These are phyloP conservation scores for Mycocentrospora acerina DNA, from an alignment of 2,329 filamentous ascomycete species.

Conservation along the genomic window DNA sequence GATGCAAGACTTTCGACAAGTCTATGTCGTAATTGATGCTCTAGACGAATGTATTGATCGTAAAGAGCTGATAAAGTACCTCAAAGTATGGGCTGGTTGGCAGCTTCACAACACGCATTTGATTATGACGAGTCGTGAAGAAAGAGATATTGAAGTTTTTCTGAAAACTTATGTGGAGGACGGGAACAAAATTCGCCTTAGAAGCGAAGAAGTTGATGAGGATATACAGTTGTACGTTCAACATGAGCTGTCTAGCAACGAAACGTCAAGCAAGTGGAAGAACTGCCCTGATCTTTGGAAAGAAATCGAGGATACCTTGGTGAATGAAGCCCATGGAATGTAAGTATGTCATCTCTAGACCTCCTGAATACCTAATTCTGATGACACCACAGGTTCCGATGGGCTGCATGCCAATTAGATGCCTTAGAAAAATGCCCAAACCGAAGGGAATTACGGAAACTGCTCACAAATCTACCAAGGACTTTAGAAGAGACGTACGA, in stretches of 20 bases:
- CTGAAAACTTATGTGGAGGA: constrained; percentile 14
- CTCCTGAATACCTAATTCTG: constrained; percentile 2
- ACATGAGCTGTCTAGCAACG: constrained; percentile 38
- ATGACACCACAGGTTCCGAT: constrained; percentile 26
- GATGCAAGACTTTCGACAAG: constrained; percentile 20
- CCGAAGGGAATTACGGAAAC: constrained; percentile 14
- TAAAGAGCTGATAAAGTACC: constrained; percentile 20
- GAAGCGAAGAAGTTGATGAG: constrained; percentile 24
- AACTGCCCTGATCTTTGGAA: constrained; percentile 23
- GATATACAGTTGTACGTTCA: constrained; percentile 31
- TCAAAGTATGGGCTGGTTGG: constrained; percentile 22
- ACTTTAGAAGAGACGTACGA: constrained; percentile 33
- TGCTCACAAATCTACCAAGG: constrained; percentile 20
- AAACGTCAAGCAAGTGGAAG: constrained; percentile 23
- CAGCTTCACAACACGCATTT: constrained; percentile 25
- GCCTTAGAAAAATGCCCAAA: constrained; percentile 20
- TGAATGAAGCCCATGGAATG: constrained; percentile 26
- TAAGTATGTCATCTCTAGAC: constrained; percentile 11
- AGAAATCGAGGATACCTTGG: constrained; percentile 35
- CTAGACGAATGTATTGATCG: constrained; percentile 31
- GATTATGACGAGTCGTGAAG: constrained; percentile 30
- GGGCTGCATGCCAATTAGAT: constrained; percentile 29
- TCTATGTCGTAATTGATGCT: constrained; percentile 29
- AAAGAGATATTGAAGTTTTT: constrained; percentile 27
- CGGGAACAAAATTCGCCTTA: constrained; percentile 18